Evolutionary conservation across 176 grass and related monocot species (phyloP), one percentile per base, ranked within the genome.

Genomic region (Otatea glauca): DNA sequence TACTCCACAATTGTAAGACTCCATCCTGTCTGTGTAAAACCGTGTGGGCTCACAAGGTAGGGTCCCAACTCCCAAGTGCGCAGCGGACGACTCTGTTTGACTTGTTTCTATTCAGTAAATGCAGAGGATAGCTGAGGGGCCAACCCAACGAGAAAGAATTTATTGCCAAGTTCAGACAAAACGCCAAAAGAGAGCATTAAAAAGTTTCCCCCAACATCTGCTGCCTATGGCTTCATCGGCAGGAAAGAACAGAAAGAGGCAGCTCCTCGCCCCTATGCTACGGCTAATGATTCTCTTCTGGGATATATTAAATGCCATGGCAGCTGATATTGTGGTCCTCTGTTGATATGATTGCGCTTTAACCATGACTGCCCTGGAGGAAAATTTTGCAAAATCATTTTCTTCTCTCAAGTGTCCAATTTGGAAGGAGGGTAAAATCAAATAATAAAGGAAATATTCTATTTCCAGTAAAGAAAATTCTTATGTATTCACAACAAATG

Each of bases 161-260:
- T 78, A 90, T 83, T 83, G 83, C 59, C 68, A 27, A 58, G 84
- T 39, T 66, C 73, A 86, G 84, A 76, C 60, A 80, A 75, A 61
- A 74, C 18, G 71, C 81, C 88, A 62, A 83, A 82, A 53, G 15
- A 45, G 67, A 83, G 59, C 84, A 79, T 68, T 74, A 84, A 83
- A 90, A 90, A 83, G 84, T 83, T 83, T 90, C 29, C 60, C 80
- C 56, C 79, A 55, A 77, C 79, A 29, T 38, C 79, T 86, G 79
- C 84, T 47, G 67, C 63, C 77, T 64, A 12, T 67, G 73, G 79
- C 50, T 81, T 75, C 81, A 50, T 54, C 41, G 65, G 25, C 88
- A 83, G 88, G 58, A 41, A 48, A 72, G 58, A 86, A 82, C 84
- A 74, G 66, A 77, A n/a, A 49, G 21, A 70, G 61, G 77, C 88